Conservation (phyloP, 495 filamentous ascomycete genomes). For the Neurospora hispaniola region DNA sequence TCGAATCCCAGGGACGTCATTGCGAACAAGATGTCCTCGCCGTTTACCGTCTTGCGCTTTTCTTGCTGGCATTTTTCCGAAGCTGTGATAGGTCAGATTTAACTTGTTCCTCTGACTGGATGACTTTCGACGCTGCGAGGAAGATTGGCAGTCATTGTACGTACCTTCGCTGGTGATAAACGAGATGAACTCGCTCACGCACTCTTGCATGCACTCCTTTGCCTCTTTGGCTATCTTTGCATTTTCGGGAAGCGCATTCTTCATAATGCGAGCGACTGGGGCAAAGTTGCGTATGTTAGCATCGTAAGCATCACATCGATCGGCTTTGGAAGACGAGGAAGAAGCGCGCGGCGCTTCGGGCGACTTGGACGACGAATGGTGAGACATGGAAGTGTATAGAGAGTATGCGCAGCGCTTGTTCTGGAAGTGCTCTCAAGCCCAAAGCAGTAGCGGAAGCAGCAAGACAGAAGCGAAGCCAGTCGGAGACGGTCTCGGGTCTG, state of each 20-base stretch:
- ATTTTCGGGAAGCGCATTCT: conserved; percentile 90
- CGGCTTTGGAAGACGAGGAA: conserved; percentile 30
- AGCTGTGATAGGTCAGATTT: conserved; percentile 45
- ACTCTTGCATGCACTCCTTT: conserved; percentile 99
- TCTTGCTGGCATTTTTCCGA: conserved; percentile 99
- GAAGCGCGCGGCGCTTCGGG: conserved; percentile 31
- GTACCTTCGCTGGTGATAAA: conserved; percentile 98
- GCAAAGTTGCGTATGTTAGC: conserved; percentile 86
- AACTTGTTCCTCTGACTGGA: conserved; percentile 10
- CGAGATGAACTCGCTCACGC: conserved; percentile 99
- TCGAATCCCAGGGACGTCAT: conserved; percentile 99
- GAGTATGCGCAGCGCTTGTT: conserved; percentile 16
- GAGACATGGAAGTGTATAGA: conserved; percentile 37
- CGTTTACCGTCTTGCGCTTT: conserved; percentile 97
- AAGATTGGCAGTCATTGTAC: conserved; percentile 2
- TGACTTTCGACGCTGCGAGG: conserved; percentile 9
- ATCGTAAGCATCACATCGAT: conserved; percentile 47
- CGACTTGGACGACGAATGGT: conserved; percentile 39
- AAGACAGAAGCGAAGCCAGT: conserved; percentile 32
- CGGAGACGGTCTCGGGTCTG: conserved; percentile 18
- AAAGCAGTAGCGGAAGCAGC: conserved; percentile 36
- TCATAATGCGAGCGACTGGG: conserved; percentile 98
- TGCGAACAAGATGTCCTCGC: conserved; percentile 95
- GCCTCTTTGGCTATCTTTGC: conserved; percentile 99
- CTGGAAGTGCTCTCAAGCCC: not conserved